Evolutionary conservation across 768 basidiomycete species (phyloP), one percentile per base, ranked within the genome.

Genomic region (Termitomyces sp.): DNA sequence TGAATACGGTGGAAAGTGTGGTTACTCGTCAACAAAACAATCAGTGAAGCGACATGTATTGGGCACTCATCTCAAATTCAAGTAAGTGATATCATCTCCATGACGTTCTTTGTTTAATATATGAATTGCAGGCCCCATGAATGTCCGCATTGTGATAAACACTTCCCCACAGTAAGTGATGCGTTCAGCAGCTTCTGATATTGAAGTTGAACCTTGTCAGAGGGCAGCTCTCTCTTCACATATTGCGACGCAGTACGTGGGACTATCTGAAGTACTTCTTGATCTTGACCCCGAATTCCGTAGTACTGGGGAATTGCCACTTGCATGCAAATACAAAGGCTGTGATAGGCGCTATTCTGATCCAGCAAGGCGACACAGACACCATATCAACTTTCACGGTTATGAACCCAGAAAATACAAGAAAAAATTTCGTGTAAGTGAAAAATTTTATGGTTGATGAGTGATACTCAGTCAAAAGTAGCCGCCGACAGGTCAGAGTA

Each of bases 21-120:
- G 58, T 15, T 68, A 66, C 44, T 56, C 44, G 9, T 58, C 62
- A 24, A 82, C 83, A 63, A 85, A 82, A 66, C 85, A 86, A 64
- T 74, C 85, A 42, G 81, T 87, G 55, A 86, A 85, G 66, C 76
- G 86, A 26, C 86, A 88, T 65, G 74, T 88, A 45, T 77, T 83
- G 66, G 79, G 80, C 9, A 80, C 78, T 14, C 86, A 87, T 63
- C 65, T 88, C 45, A 74, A 78, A 49, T 74, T 80, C 60, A 83
- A 80, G 86, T 83, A 57, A 57, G 81, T 63, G n/a, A 21, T 17
- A 41, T 56, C 11, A 26, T 26, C 21, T 15, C 11, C 21, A 4
- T 7, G 5, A n/a, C 17, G 37, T 32, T n/a, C 42, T 34, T 41
- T 35, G n/a, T 42, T 58, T 35, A 6, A 50, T 44, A 40, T 54